These are phyloP conservation scores for Cladobotryum mycophilum DNA, from an alignment of 2,329 filamentous ascomycete species.

Conservation along the genomic window DNA sequence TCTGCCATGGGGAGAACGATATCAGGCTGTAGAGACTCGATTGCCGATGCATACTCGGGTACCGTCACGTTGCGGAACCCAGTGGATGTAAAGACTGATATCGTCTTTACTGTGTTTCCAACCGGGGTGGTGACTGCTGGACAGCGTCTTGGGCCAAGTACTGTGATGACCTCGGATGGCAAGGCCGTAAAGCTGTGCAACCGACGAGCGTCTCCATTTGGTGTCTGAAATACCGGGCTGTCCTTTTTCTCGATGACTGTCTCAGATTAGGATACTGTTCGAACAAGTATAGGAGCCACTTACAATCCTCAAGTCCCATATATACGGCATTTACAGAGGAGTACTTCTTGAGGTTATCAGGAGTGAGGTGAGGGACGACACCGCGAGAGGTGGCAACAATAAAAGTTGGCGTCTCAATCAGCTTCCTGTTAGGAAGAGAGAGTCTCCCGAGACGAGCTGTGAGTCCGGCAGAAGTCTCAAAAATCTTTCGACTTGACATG, in stretches of 20 bases:
- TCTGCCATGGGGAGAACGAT: constrained; percentile 76
- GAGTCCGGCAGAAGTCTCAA: constrained; percentile 35
- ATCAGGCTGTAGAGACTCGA: constrained; percentile 66
- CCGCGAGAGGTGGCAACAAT: constrained; percentile 77
- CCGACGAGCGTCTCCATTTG: constrained; percentile 38
- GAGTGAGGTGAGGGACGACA: constrained; percentile 78
- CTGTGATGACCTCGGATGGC: constrained; percentile 55
- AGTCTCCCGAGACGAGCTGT: constrained; percentile 64
- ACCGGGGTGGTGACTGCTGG: constrained; percentile 67
- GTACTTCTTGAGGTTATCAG: constrained; percentile 67
- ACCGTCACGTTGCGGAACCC: constrained; percentile 70
- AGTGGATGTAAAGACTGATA: constrained; percentile 79
- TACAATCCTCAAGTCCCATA: constrained; percentile 88
- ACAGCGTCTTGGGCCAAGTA: constrained; percentile 72
- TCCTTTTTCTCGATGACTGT: constrained; percentile 49
- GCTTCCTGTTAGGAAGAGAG: constrained; percentile 51
- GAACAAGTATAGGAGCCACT: constrained; percentile 27
- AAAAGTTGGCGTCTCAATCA: constrained; percentile 78
- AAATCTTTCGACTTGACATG: constrained; percentile 27
- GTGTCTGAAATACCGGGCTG: constrained; percentile 44
- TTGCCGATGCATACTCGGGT: constrained; percentile 60
- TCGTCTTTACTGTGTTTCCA: constrained; percentile 61
- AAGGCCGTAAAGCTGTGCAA: constrained; percentile 74
- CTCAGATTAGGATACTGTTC: background rate
- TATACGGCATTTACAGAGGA: constrained; percentile 65